A percentile compares a stretch with the other conserved stretches of the same genome.
Evolutionary conservation across 2,329 filamentous ascomycete genomes (phyloP).

Genomic region (Hymenoscyphus occultus): DNA sequence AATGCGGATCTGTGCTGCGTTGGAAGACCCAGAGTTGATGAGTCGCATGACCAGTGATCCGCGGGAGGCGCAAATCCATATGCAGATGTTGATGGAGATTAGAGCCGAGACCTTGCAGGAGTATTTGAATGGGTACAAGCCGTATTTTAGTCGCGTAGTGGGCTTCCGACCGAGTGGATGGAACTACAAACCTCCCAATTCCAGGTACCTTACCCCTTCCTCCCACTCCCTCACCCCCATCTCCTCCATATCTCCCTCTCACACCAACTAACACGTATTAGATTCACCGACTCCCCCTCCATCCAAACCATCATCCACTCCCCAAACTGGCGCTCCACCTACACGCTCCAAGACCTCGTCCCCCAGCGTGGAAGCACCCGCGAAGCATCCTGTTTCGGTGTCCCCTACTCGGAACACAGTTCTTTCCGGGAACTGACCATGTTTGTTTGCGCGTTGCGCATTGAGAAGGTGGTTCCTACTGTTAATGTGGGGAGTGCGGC

Average conservation of each 20-base stretch:
- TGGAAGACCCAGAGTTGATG: conserved; percentile 81
- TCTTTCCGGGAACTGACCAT: conserved; percentile 92
- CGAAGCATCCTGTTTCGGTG: conserved; percentile 84
- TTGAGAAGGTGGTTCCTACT: conserved; percentile 88
- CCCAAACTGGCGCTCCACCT: conserved; percentile 67
- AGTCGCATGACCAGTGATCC: conserved; percentile 77
- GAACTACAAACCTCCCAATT: conserved; percentile 77
- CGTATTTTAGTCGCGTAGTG: conserved; percentile 80
- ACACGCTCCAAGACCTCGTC: conserved; percentile 67
- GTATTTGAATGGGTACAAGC: conserved; percentile 76
- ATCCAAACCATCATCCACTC: conserved; percentile 64
- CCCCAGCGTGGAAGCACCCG: conserved; percentile 81
- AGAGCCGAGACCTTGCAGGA: conserved; percentile 86
- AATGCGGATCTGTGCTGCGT: conserved; percentile 76
- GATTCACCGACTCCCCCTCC: conserved; percentile 57
- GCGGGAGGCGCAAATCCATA: conserved; percentile 87
- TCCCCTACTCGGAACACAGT: conserved; percentile 94
- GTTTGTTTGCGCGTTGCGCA: conserved; percentile 83
- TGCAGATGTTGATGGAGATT: conserved; percentile 95
- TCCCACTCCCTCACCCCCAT: not conserved
- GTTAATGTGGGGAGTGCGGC: conserved; percentile 72
- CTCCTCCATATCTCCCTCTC: not conserved
- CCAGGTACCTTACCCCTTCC: conserved; percentile 42
- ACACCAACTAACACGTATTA: conserved; percentile 11
- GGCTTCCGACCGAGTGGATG: conserved; percentile 92